Conservation (phyloP, 345 rosid species). For the Salix viminalis region DNA sequence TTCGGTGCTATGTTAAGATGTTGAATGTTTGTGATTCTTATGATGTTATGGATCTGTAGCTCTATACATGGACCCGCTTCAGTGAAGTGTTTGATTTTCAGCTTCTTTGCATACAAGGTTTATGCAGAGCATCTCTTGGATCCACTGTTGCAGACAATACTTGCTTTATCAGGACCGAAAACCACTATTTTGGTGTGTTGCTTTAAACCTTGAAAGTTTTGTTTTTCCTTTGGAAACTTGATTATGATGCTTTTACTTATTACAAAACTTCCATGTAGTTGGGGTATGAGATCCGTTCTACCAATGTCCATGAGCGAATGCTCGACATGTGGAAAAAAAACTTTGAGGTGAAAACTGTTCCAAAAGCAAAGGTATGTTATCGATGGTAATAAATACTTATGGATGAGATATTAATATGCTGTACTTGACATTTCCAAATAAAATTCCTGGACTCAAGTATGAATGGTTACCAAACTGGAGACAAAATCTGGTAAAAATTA, state of each 20-base stretch:
- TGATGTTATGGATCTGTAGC: no score
- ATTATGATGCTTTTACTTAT: background rate
- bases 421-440: background rate
- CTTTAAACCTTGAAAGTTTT: background rate
- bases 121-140: constrained; percentile 91
- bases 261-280: constrained; percentile 38
- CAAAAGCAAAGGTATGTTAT: constrained; percentile 55
- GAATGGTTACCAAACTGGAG: background rate
- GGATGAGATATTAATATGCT: background rate
- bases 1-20: no score
- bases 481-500: background rate
- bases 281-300: constrained; percentile 91
- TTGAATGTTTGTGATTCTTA: no score
- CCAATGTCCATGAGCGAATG: constrained; percentile 79
- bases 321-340: constrained; percentile 69
- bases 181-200: constrained; percentile 64
- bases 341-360: constrained; percentile 73
- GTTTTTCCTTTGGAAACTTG: background rate
- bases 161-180: constrained; percentile 75
- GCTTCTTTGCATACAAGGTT: constrained; percentile 42
- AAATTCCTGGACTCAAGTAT: background rate
- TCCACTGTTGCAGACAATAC: constrained; percentile 63
- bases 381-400: background rate
- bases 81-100: no score
- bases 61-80: no score